Conservation (phyloP, 169 alveolate genomes). For the Hepatocystis sp. region DNA sequence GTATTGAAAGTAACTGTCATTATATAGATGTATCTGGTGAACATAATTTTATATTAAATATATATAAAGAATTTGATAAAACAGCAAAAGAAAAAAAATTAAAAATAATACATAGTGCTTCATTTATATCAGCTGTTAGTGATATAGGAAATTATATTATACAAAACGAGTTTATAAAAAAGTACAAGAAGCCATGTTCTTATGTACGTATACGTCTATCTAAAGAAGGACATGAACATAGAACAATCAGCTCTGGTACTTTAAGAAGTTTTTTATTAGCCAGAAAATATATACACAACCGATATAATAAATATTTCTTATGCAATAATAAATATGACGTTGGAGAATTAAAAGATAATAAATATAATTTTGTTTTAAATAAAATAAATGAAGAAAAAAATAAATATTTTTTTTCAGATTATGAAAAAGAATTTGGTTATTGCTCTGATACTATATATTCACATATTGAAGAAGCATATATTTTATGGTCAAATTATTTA, state of each 20-base stretch:
- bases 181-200: constrained; percentile 32
- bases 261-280: constrained; percentile 39
- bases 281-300: constrained; percentile 19
- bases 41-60: constrained; percentile 35
- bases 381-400: not conserved
- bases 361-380: not conserved
- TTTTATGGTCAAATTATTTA: constrained; percentile 69
- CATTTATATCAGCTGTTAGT: constrained; percentile 68
- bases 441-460: constrained; percentile 57
- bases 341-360: not conserved
- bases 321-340: constrained; percentile 57
- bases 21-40: constrained; percentile 65
- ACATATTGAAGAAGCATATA: constrained; percentile 41
- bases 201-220: constrained; percentile 35
- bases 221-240: constrained; percentile 19
- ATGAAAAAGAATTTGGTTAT: constrained; percentile 69
- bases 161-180: constrained; percentile 31
- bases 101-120: constrained; percentile 69
- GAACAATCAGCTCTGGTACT: constrained; percentile 55
- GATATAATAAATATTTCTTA: constrained; percentile 38
- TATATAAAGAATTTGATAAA: constrained; percentile 53
- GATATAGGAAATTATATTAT: constrained; percentile 60
- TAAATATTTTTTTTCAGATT: constrained; percentile 12
- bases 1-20: constrained; percentile 28
- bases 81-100: constrained; percentile 42